Evolutionary conservation across 148 eudicot species (phyloP).

Genomic region (Suaeda aralocaspica): DNA sequence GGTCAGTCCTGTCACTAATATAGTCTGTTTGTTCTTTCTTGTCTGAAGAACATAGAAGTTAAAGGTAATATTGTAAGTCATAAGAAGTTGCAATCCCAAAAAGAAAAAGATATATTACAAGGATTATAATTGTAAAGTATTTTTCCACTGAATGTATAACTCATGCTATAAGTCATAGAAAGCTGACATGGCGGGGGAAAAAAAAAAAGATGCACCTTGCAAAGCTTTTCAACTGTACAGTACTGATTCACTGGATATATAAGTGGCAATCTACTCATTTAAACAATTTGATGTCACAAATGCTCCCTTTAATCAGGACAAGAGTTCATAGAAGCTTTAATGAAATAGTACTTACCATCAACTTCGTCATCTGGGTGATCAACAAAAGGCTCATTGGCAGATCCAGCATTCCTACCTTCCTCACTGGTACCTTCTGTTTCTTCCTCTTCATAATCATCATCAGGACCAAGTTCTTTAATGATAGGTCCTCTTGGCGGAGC

Average conservation of each 20-base stretch:
- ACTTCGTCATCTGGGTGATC: constrained; percentile 76
- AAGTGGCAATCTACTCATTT: background rate
- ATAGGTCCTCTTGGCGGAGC: constrained; percentile 40
- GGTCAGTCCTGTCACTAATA: constrained; percentile 27
- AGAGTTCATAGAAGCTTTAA: background rate
- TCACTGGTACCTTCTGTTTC: constrained; percentile 20
- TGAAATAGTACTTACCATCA: constrained; percentile 32
- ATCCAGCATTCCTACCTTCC: constrained; percentile 14
- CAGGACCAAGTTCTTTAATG: constrained; percentile 58
- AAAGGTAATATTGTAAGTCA: background rate
- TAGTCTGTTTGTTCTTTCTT: constrained; percentile 16
- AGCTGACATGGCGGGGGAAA: no score
- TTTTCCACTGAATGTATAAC: no score
- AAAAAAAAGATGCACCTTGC: no score
- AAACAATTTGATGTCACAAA: background rate
- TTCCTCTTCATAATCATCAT: constrained; percentile 37
- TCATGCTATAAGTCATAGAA: no score
- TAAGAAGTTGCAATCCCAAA: background rate
- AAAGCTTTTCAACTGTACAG: background rate
- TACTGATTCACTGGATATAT: background rate
- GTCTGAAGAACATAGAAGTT: constrained; percentile 33
- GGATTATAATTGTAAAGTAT: no score
- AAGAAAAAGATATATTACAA: no score
- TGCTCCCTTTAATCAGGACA: background rate
- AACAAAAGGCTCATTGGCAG: constrained; percentile 48